Base-by-base conservation (phyloP, 805 yeast species). In the Alloascoidea hylecoeti region DNA sequence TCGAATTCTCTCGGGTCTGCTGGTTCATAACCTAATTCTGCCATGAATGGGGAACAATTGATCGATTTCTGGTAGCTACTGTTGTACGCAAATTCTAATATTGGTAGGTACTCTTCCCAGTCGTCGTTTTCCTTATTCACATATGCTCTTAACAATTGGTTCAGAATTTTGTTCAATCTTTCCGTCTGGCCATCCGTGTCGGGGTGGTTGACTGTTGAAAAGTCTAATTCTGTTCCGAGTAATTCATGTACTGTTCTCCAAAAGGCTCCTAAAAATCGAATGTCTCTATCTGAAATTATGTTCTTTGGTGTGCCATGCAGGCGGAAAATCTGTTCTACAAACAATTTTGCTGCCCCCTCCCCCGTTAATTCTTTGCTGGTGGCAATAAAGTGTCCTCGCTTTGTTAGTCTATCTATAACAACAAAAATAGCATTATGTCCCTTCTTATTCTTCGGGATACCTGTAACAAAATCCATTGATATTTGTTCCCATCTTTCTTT, bases 391-490 rank as follows among this genome's bases (percentile, higher is more conserved):
- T 41, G 49, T 5, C 42, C 44, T 14, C 36, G 23, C 35, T 49
- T 48, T 2, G 52, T 37, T 13, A 48, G 36, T 16, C 45, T 23
- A 37, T 46, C 46, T 2, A 46, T 48, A 5, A 48, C 43, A 3
- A 46, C 49, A 2, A 44, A 13, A 13, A 48, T 38, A 4, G 35
- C 14, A 32, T 48, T 39, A 16, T 17, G 33, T 4, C 43, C 42
- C 2, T 41, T 19, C 3, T 35, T 18, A 5, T 27, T 14, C n/a
- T 23, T 9, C 1, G 44, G 45, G 15, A 48, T 17, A 3, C 41
- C 46, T 12, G 41, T 30, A 2, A 48, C 28, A 34, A 48, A 41
- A 34, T 46, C 50, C 44, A 46, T 38, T 5, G 42, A 32, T 16
- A 43, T 15, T 5, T 32, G 15, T 13, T 9, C 15, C 43, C 45